These are phyloP conservation scores for Pleurotus cornucopiae DNA, from an alignment of 768 basidiomycete genomes.

Conservation along the genomic window DNA sequence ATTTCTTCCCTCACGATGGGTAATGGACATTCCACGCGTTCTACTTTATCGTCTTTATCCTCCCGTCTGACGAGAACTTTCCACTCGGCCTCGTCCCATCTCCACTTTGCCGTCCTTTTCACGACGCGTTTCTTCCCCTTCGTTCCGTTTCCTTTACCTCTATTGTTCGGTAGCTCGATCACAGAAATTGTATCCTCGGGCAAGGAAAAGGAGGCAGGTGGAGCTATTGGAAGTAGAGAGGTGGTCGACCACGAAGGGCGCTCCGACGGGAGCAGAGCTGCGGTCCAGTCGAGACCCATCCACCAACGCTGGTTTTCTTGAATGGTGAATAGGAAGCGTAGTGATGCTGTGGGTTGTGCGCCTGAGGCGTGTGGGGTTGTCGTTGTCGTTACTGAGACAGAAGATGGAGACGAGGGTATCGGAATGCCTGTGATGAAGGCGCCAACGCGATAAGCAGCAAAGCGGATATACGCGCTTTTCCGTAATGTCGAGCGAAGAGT, in stretches of 20 bases:
- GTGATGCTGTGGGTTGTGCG: slow-evolving; percentile 32
- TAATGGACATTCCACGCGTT: slow-evolving; percentile 58
- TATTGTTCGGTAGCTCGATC: slow-evolving; percentile 35
- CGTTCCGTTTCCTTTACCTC: slow-evolving; percentile 15
- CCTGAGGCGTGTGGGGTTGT: slow-evolving; percentile 12
- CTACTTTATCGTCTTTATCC: slow-evolving; percentile 24
- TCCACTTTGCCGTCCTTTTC: slow-evolving; percentile 78
- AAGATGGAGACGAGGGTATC: slow-evolving; percentile 32
- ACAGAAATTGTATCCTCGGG: slow-evolving; percentile 50
- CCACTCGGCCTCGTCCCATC: slow-evolving; percentile 93
- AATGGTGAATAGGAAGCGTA: slow-evolving; percentile 84
- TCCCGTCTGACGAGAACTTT: slow-evolving; percentile 65
- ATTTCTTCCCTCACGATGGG: slow-evolving; percentile 45
- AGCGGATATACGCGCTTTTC: slow-evolving; percentile 66
- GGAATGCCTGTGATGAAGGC: slow-evolving; percentile 44
- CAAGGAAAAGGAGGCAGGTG: slow-evolving; percentile 65
- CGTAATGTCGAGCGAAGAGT: slow-evolving; percentile 52
- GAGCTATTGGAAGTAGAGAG: slow-evolving; percentile 55
- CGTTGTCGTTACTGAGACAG: slow-evolving; percentile 27
- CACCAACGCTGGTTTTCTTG: slow-evolving; percentile 97
- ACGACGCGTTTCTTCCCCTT: slow-evolving; percentile 43
- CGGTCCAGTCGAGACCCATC: slow-evolving; percentile 96
- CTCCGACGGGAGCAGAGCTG: slow-evolving; percentile 84
- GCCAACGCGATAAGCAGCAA: slow-evolving; percentile 50
- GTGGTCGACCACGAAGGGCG: slow-evolving; percentile 82